Conservation (phyloP, 2,329 filamentous ascomycete genomes). For the Fonsecaea pedrosoi region DNA sequence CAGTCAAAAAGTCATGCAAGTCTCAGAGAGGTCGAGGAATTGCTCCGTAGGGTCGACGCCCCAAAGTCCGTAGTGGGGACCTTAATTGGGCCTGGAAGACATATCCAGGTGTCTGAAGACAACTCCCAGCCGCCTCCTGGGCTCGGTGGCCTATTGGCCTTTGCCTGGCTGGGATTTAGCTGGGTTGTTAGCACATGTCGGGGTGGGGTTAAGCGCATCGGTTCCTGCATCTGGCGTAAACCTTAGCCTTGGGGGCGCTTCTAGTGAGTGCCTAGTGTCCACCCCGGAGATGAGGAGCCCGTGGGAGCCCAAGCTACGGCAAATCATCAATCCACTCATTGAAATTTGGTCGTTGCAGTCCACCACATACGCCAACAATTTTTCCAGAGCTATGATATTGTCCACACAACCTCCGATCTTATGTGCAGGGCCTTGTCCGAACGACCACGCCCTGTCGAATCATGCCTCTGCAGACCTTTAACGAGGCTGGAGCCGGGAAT, state of each 20-base stretch:
- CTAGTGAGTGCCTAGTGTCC: slow-evolving; percentile 9
- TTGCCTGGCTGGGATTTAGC: neutral
- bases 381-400: slow-evolving; percentile 6
- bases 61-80: slow-evolving; percentile 21
- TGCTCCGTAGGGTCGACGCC: slow-evolving; percentile 9
- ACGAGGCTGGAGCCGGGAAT: neutral
- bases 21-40: slow-evolving; percentile 8
- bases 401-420: slow-evolving; percentile 15
- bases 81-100: slow-evolving; percentile 17
- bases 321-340: slow-evolving; percentile 7
- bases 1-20: slow-evolving; percentile 10
- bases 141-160: neutral
- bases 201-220: slow-evolving; percentile 15
- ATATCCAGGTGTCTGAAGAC: slow-evolving; percentile 9
- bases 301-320: slow-evolving; percentile 7
- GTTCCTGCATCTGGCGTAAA: slow-evolving; percentile 30
- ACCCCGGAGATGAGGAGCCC: slow-evolving; percentile 31
- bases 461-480: neutral
- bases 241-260: slow-evolving; percentile 2
- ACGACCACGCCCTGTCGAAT: slow-evolving; percentile 4
- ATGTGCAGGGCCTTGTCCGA: slow-evolving; percentile 6
- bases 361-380: slow-evolving; percentile 11
- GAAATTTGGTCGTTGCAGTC: slow-evolving; percentile 31
- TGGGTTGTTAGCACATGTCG: slow-evolving; percentile 3
- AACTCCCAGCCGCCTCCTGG: slow-evolving; percentile 7